Conservation (phyloP, 2,329 filamentous ascomycete species). For the Colletotrichum sp. region DNA sequence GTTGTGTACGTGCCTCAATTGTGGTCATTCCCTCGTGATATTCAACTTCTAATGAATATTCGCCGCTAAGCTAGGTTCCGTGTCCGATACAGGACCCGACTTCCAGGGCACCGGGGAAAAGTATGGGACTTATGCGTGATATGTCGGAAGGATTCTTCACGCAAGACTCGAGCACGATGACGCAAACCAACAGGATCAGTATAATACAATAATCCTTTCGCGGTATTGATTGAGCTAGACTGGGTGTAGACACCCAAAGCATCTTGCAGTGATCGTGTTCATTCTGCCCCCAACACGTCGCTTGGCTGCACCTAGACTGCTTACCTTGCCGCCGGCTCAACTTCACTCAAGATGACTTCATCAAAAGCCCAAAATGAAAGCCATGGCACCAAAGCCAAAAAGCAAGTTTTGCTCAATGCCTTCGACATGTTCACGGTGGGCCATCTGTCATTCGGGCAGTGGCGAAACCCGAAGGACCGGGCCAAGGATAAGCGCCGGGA, state of each 20-base stretch:
- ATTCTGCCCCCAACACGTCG: neutral
- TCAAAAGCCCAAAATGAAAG: neutral
- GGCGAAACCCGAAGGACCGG: slow-evolving; percentile 6
- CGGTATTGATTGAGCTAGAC: neutral
- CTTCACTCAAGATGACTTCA: neutral
- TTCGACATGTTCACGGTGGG: slow-evolving; percentile 11
- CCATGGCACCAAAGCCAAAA: neutral
- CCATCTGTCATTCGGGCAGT: slow-evolving; percentile 5
- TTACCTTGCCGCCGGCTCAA: fast-evolving
- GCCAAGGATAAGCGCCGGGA: slow-evolving; percentile 7
- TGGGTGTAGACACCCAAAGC: neutral
- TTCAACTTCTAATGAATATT: neutral
- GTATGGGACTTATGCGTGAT: neutral
- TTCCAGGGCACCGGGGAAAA: neutral
- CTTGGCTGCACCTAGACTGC: neutral
- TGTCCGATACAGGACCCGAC: neutral
- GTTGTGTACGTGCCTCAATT: neutral
- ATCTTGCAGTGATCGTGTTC: neutral
- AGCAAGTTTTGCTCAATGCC: slow-evolving; percentile 2
- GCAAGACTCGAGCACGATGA: neutral
- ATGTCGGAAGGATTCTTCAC: neutral
- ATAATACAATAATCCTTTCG: neutral
- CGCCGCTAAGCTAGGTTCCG: neutral
- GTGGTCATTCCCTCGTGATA: fast-evolving
- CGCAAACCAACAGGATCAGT: neutral